Conservation (phyloP, 2,329 filamentous ascomycete species). For the Ophiostoma montium region DNA sequence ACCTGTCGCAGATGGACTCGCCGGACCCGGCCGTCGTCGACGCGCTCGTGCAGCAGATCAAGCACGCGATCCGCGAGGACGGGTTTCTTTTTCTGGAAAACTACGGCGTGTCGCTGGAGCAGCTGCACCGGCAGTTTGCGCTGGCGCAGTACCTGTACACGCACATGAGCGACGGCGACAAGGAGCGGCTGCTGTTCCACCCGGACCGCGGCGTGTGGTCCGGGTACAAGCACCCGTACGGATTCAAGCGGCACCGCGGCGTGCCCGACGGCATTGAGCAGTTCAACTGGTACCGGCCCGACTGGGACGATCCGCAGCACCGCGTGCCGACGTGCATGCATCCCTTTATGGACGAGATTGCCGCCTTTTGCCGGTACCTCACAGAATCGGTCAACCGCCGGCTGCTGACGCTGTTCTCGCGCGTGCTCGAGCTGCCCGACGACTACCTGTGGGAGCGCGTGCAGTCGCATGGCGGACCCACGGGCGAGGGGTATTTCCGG, state of each 20-base stretch:
- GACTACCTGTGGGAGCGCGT: conserved; percentile 30
- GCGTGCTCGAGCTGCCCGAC: conserved; percentile 29
- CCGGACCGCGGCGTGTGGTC: conserved; percentile 34
- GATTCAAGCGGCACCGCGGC: conserved; percentile 30
- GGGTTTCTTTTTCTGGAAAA: conserved; percentile 34
- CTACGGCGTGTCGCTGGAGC: conserved; percentile 32
- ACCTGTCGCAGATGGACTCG: conserved; percentile 29
- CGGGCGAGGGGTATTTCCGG: conserved; percentile 31
- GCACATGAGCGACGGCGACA: conserved; percentile 35
- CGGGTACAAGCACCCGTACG: conserved; percentile 35
- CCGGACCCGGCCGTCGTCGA: conserved; percentile 27
- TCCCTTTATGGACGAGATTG: conserved; percentile 36
- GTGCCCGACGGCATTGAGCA: conserved; percentile 36
- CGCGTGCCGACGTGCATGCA: conserved; percentile 31
- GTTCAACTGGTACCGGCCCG: conserved; percentile 36
- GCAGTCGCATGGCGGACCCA: conserved; percentile 27
- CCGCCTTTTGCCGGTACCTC: conserved; percentile 29
- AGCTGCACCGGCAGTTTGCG: conserved; percentile 34
- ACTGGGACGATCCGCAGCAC: conserved; percentile 26
- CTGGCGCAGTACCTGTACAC: conserved; percentile 35
- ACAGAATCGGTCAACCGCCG: conserved; percentile 32
- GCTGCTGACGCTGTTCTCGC: conserved; percentile 26
- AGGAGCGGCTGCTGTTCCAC: conserved; percentile 30
- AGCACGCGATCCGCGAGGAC: conserved; percentile 28
- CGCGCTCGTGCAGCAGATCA: conserved; percentile 27